phyloP scores from a whole-genome alignment of 164 flowering plant genomes.

The Magnolia officinalis region DNA sequence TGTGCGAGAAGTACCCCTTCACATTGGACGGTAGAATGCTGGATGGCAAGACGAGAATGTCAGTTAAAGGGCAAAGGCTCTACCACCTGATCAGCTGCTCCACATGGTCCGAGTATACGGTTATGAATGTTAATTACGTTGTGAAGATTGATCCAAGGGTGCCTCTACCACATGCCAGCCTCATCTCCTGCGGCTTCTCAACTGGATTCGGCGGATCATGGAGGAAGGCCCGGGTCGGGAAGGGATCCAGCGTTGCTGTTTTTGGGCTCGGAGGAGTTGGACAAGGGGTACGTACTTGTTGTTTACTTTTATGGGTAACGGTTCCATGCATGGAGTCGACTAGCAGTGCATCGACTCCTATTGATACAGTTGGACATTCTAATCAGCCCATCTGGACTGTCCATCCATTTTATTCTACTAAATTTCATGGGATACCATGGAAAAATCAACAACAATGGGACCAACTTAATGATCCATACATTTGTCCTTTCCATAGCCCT shows the following conservation, averaged over 20 bases:
- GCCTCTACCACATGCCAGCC: slow-evolving; percentile 23
- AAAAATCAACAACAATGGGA: too few species aligned
- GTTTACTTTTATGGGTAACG: background rate
- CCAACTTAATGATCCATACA: too few species aligned
- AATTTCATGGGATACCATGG: too few species aligned
- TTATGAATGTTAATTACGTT: slow-evolving; percentile 20
- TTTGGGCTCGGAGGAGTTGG: slow-evolving; percentile 56
- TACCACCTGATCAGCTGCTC: slow-evolving; percentile 35
- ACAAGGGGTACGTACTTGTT: slow-evolving; percentile 38
- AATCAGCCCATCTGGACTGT: too few species aligned
- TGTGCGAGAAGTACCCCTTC: slow-evolving; percentile 21
- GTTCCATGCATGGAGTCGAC: too few species aligned
- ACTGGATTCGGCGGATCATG: slow-evolving; percentile 41
- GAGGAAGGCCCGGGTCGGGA: slow-evolving; percentile 34
- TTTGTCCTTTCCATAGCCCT: too few species aligned
- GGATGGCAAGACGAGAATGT: slow-evolving; percentile 36
- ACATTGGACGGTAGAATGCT: slow-evolving; percentile 30
- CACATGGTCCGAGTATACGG: slow-evolving; percentile 44
- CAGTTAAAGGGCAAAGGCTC: slow-evolving; percentile 27
- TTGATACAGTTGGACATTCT: too few species aligned
- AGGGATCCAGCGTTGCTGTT: slow-evolving; percentile 43
- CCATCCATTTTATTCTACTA: too few species aligned
- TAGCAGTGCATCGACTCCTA: too few species aligned
- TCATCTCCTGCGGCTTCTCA: slow-evolving; percentile 33
- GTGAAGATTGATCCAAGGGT: slow-evolving; percentile 22